Evolutionary conservation across 108 stramenopile species (phyloP), one percentile per base, ranked within the genome.

Genomic region (Craspedostauros australis): DNA sequence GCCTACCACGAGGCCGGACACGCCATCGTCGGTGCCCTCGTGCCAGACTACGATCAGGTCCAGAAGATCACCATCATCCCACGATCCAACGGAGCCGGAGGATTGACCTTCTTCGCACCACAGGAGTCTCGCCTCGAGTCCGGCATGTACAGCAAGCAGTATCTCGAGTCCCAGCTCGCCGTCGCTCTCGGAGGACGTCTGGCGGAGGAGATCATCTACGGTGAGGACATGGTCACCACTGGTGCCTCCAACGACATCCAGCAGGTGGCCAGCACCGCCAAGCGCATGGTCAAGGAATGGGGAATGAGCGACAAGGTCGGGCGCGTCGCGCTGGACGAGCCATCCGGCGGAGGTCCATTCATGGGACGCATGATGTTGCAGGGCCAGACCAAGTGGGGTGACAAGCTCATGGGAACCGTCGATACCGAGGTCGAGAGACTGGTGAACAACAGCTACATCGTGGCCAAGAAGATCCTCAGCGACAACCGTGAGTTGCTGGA

Each of bases 1-100:
- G 93, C 95, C 11, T 97, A 86, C 82, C 96, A 97, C 72, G 96
- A 97, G 74, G 93, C 67, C 37, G 94, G 96, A 25, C 96, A 97
- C 64, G 96, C 95, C 15, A 72, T 97, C 34, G 89, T 93, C 21
- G 96, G 93, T 27, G 90, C 93, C 1, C 60, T 92, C 5, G 84
- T 86, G 34, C 84, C 84, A 6, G 86, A 88, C 52, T 92, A 92
- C 60, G 90, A 92, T 64, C 92, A 94, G 56, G 89, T 99, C 14
- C 96, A 98, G 73, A 99, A 99, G 82, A 96, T 96, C 22, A 73
- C 92, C 36, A 98, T 98, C 73, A 82, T 96, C 48, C 97, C 90
- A 8, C 84, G 86, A 11, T 88, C 90, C 34, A 92, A 86, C 60
- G 90, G 95, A 72, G 93, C 94, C 57, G 77, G 89, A 60, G 86